phyloP scores from a whole-genome alignment of 768 basidiomycete genomes.

The Serendipita sp. region DNA sequence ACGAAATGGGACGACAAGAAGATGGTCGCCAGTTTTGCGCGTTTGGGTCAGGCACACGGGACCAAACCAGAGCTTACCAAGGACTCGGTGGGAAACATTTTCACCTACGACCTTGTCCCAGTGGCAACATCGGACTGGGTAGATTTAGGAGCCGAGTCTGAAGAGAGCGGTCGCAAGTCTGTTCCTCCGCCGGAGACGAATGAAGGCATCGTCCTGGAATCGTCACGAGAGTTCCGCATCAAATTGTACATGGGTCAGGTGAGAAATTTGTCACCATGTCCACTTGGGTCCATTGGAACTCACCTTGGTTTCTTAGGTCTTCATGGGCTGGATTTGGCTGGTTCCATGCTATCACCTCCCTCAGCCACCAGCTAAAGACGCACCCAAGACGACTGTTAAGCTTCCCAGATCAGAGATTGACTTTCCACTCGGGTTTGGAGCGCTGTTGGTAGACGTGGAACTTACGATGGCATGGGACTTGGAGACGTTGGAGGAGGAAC shows the following conservation, averaged over 20 bases:
- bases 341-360: constrained; percentile 71
- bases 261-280: constrained; percentile 5
- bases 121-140: constrained; percentile 3
- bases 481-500: constrained; percentile 11
- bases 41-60: constrained; percentile 30
- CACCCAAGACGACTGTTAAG: constrained; percentile 21
- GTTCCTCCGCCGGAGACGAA: constrained; percentile 5
- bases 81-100: constrained; percentile 8
- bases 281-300: constrained; percentile 6
- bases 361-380: constrained; percentile 24
- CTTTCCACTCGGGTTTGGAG: constrained; percentile 62
- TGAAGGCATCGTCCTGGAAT: constrained; percentile 42
- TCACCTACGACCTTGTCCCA: background rate
- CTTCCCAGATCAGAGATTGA: constrained; percentile 53
- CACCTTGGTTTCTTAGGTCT: constrained; percentile 28
- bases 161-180: background rate
- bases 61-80: background rate
- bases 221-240: constrained; percentile 47
- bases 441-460: constrained; percentile 46
- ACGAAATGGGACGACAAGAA: constrained; percentile 52
- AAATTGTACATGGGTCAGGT: constrained; percentile 65
- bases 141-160: constrained; percentile 1
- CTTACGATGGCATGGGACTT: constrained; percentile 40
- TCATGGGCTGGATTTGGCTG: constrained; percentile 78
- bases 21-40: constrained; percentile 65